Conservation (phyloP, 176 grass and related monocot species). For the Aegilops bicornis region DNA sequence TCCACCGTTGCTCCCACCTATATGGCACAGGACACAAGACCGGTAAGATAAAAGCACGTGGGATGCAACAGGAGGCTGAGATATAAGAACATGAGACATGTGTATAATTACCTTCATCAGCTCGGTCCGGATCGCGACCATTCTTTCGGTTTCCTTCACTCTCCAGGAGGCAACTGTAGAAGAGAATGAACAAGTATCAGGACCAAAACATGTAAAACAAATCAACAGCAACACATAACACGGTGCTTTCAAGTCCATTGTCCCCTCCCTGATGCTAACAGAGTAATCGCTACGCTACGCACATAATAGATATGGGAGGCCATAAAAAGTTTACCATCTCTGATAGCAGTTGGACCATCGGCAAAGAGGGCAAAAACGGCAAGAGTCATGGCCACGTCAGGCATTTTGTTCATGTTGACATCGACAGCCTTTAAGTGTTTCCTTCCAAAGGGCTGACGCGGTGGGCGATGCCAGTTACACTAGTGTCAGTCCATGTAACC, state of each 20-base stretch:
- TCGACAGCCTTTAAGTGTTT: conserved; percentile 86
- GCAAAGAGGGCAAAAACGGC: too few relatives aligned
- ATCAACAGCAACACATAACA: background rate
- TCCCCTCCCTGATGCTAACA: background rate
- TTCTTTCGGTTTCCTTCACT: conserved; percentile 98
- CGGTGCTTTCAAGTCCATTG: background rate
- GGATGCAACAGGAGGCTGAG: background rate
- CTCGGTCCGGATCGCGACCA: conserved; percentile 84
- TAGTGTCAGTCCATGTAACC: conserved; percentile 92
- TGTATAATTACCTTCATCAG: conserved; percentile 70
- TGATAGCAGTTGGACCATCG: background rate
- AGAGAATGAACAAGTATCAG: conserved; percentile 7
- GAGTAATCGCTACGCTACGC: too few relatives aligned
- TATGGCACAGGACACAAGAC: background rate
- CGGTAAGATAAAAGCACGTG: background rate
- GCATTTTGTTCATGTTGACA: background rate
- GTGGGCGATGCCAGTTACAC: conserved; percentile 87
- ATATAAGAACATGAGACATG: background rate
- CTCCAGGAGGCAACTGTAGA: conserved; percentile 95
- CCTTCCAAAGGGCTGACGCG: conserved; percentile 55
- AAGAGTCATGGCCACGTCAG: too few relatives aligned
- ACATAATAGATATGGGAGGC: too few relatives aligned
- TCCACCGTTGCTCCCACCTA: conserved; percentile 75
- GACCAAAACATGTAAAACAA: background rate
- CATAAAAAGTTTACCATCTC: too few relatives aligned